Base-by-base conservation (phyloP, 192 early-diverging fungal species). In the Lobosporangium transversale region DNA sequence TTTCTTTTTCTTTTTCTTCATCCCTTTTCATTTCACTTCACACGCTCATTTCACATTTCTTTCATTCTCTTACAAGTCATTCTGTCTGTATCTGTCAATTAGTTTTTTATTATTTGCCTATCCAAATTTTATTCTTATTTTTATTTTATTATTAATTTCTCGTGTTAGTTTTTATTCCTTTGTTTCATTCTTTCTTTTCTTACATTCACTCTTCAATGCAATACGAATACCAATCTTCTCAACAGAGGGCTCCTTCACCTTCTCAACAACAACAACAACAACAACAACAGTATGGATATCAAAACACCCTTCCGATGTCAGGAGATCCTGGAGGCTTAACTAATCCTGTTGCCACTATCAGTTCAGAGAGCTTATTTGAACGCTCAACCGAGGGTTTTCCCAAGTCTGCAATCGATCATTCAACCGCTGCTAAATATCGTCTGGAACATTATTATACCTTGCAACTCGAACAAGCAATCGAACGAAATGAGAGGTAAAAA, bases 391-490 rank as follows among this genome's bases (percentile, higher is more conserved):
- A 90, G 36, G 90, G 89, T 6, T 89, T 93, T 42, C 83, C 97
- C 24, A 88, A 91, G 48, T 83, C 88, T 40, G 92, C 93, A 0
- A 60, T 97, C 10, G 98, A 99, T 42, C 85, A 93, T 70, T 92
- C 96, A 6, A 88, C 93, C 0, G 90, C 92, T 9, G 96, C 95
- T 37, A 98, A 96, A 80, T 88, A 93, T 44, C 93, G 92, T 56
- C 84, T 99, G 27, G 93, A 98, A 67, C 87, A 95, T 82, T 95
- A 95, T 56, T 99, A 98, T 85, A 95, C 93, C 70, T 85, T 88
- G 23, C 84, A 93, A 33, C 87, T 98, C 53, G 87, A 90, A 7
- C 96, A 98, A 69, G 96, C 94, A 58, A 90, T 91, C 59, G 97
- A 98, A 59, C 81, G 91, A 57, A 92, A 88, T 59, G 84, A 91